Percentiles rank a stretch among this genome's conserved stretches.
phyloP scores from a whole-genome alignment of 2,329 filamentous ascomycete genomes.

The Penicillium concentricum region DNA sequence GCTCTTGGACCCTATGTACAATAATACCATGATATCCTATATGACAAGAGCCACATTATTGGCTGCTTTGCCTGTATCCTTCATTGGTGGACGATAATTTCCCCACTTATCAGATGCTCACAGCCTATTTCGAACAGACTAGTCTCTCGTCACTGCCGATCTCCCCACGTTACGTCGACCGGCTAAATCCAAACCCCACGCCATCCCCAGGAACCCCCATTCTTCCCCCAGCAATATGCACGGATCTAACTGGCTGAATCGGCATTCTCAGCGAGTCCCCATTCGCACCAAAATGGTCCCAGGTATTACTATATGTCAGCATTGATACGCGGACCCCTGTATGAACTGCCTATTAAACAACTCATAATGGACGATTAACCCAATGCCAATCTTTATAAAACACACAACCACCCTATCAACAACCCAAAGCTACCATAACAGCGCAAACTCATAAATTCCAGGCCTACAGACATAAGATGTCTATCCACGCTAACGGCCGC shows the following conservation, averaged over 20 bases:
- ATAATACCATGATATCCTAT: conserved; percentile 4
- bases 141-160: background rate
- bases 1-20: background rate
- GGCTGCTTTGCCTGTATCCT: background rate
- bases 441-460: background rate
- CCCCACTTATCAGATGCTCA: conserved; percentile 1
- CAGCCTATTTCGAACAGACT: background rate
- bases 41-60: background rate
- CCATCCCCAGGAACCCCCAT: background rate
- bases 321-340: background rate
- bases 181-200: conserved; percentile 8
- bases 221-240: background rate
- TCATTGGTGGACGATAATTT: conserved; percentile 10
- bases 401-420: background rate
- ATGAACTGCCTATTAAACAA: background rate
- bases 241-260: conserved; percentile 1
- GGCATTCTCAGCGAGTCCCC: conserved; percentile 5
- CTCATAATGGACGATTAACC: background rate
- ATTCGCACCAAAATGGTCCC: background rate
- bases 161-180: conserved; percentile 2
- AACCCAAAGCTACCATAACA: background rate
- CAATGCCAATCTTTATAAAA: background rate
- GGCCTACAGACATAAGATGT: conserved; percentile 20
- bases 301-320: background rate
- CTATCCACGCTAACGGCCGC: conserved; percentile 30